Percentiles rank a stretch among this genome's conserved stretches.
Evolutionary conservation across 2,329 filamentous ascomycete genomes (phyloP).

Genomic region (Coniochaeta sp.): DNA sequence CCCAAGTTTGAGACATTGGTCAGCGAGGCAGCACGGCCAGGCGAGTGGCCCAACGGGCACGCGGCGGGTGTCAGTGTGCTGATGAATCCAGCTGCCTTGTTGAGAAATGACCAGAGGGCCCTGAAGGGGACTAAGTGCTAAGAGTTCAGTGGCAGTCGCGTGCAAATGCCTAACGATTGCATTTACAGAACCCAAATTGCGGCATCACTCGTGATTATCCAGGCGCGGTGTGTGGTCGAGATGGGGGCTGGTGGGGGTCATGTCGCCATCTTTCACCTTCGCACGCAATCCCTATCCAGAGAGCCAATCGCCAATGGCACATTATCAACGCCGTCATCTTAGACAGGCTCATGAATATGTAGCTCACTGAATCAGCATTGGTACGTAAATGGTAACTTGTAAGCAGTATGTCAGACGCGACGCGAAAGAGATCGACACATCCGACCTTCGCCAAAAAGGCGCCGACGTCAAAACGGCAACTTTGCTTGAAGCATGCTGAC

Average conservation of each 20-base stretch:
- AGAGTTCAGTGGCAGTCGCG: neutral
- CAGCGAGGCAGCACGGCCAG: neutral
- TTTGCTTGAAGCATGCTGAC: neutral
- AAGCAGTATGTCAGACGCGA: no score
- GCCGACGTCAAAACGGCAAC: neutral
- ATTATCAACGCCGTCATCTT: neutral
- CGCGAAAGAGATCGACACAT: no score
- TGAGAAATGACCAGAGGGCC: neutral
- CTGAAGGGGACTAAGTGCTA: neutral
- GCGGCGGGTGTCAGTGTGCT: neutral
- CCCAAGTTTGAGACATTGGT: neutral
- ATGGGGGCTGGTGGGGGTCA: neutral
- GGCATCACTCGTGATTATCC: neutral
- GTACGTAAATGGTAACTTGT: no score
- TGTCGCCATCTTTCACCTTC: neutral
- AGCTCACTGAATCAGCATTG: no score
- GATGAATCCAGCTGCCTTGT: neutral
- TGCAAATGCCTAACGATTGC: neutral
- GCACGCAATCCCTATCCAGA: neutral
- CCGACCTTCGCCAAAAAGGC: no score
- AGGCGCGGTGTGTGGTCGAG: neutral
- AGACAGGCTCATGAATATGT: no score
- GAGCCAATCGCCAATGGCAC: neutral
- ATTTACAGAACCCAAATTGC: neutral
- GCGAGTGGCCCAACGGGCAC: neutral